A percentile compares a stretch with the other conserved stretches of the same genome.
Conservation (phyloP, 495 filamentous ascomycete species). For the Podospora pseudoanserina region DNA sequence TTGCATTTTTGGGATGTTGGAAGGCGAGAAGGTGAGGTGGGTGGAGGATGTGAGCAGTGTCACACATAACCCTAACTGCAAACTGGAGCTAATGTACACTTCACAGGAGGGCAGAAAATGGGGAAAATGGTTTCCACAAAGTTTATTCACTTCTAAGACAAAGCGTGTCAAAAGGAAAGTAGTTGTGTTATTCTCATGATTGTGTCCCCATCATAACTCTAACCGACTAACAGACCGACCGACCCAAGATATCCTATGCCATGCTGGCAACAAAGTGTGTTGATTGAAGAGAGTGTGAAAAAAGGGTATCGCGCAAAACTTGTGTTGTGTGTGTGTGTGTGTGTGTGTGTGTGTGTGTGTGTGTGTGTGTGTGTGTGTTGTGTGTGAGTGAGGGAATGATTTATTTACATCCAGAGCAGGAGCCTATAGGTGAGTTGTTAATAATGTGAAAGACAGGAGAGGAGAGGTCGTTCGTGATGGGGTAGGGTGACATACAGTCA, state of each 20-base stretch:
- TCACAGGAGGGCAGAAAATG: too few species aligned
- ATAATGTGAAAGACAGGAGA: not conserved
- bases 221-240: not conserved
- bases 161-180: not conserved
- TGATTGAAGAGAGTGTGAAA: not conserved
- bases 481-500: constrained; percentile 35
- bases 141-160: not conserved
- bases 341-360: too few species aligned
- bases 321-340: not conserved
- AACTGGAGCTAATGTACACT: too few species aligned
- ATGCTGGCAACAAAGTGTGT: not conserved
- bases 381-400: not conserved
- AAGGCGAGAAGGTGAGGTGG: too few species aligned
- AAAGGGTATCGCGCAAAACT: not conserved
- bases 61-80: too few species aligned
- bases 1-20: too few species aligned
- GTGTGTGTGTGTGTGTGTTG: not conserved
- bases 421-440: constrained; percentile 27
- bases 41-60: too few species aligned
- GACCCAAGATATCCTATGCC: not conserved
- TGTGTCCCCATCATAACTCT: not conserved
- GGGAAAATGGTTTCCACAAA: not conserved
- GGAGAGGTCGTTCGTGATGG: not conserved
- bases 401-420: constrained; percentile 40
- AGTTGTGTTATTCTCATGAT: not conserved